A percentile compares a stretch with the other conserved stretches of the same genome.
Evolutionary conservation across 2,329 filamentous ascomycete genomes (phyloP).

Genomic region (Tothia fuscella): DNA sequence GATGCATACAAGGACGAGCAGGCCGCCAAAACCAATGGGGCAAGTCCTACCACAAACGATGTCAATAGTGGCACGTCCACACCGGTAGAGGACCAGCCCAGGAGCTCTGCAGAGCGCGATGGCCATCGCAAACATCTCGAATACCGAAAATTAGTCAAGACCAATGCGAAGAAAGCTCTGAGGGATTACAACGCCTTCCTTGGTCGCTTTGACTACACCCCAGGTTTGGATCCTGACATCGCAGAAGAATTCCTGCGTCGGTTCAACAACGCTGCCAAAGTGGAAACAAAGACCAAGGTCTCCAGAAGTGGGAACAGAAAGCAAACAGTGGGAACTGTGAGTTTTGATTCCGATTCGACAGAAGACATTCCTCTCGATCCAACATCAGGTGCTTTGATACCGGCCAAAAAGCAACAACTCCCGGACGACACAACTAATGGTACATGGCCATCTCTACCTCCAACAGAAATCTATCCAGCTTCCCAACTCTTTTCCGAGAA

Average conservation of each 20-base stretch:
- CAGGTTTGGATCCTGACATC: slow-evolving; percentile 50
- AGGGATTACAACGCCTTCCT: slow-evolving; percentile 64
- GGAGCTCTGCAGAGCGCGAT: slow-evolving; percentile 31
- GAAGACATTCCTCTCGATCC: slow-evolving; percentile 1
- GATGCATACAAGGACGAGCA: slow-evolving; percentile 32
- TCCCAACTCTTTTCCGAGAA: slow-evolving; percentile 8
- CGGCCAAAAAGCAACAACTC: not conserved
- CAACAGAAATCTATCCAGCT: slow-evolving; percentile 6
- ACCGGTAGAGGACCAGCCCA: slow-evolving; percentile 19
- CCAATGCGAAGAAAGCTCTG: slow-evolving; percentile 62
- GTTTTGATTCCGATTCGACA: not conserved
- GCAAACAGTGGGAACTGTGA: not conserved
- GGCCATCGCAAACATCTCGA: slow-evolving; percentile 40
- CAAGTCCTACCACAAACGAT: not conserved
- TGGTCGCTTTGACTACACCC: slow-evolving; percentile 66
- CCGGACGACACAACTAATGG: not conserved
- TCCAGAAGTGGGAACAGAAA: not conserved
- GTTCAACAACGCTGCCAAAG: slow-evolving; percentile 44
- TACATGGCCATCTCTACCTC: slow-evolving; percentile 4
- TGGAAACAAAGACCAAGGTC: not conserved
- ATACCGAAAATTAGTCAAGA: slow-evolving; percentile 57
- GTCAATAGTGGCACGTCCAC: slow-evolving; percentile 14
- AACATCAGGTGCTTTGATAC: slow-evolving; percentile 2
- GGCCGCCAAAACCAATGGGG: slow-evolving; percentile 21
- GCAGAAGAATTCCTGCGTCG: slow-evolving; percentile 46